Conservation (phyloP, 495 filamentous ascomycete genomes). For the Filosporella fistucella region DNA sequence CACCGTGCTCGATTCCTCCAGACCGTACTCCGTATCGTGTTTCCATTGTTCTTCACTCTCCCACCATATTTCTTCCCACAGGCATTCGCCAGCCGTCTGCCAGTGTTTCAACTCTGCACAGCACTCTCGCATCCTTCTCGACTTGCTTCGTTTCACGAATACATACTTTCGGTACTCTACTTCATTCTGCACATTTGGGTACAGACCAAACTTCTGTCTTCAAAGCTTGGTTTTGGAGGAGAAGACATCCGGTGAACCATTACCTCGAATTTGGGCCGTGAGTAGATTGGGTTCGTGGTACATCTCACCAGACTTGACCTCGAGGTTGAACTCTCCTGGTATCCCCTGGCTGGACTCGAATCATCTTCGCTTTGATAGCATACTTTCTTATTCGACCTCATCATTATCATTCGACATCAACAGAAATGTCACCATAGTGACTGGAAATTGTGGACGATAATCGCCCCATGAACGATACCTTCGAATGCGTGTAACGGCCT, state of each 20-base stretch:
- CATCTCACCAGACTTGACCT: neutral
- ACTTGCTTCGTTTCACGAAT: no score
- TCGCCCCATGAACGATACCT: neutral
- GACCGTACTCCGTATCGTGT: no score
- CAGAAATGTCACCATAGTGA: slow-evolving; percentile 16
- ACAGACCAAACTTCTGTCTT: slow-evolving; percentile 1
- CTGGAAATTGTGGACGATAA: slow-evolving; percentile 1
- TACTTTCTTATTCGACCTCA: slow-evolving; percentile 4
- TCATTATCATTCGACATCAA: slow-evolving; percentile 2
- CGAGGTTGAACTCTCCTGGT: slow-evolving; percentile 8
- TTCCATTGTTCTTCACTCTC: no score
- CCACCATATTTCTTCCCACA: no score
- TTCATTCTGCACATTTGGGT: no score
- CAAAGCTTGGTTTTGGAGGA: neutral
- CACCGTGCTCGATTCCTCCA: no score
- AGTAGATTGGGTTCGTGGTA: neutral
- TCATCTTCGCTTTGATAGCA: slow-evolving; percentile 22
- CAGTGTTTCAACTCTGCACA: no score
- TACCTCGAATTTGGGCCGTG: neutral
- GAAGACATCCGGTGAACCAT: neutral
- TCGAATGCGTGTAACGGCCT: neutral
- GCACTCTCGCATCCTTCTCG: no score
- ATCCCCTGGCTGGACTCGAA: neutral
- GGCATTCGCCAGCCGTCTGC: no score
- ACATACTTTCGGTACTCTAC: no score